A percentile compares a stretch with the other conserved stretches of the same genome.
Evolutionary conservation across 164 flowering plant genomes (phyloP).

Genomic region (Macadamia integrifolia): DNA sequence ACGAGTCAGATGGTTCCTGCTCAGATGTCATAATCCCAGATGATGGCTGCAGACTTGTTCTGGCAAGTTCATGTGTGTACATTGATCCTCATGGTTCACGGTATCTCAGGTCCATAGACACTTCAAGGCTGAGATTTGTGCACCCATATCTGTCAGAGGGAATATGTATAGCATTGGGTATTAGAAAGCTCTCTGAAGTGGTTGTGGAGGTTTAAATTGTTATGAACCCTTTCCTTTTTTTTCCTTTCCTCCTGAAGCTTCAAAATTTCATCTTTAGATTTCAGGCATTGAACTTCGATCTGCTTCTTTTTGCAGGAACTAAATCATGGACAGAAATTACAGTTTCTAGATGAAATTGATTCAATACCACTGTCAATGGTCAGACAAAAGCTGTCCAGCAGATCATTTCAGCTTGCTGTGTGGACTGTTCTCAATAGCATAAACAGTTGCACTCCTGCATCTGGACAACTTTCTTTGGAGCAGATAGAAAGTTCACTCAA

Average conservation of each 20-base stretch:
- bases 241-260: background rate
- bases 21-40: slow-evolving; percentile 82
- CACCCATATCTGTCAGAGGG: slow-evolving; percentile 76
- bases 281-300: background rate
- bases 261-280: background rate
- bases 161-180: slow-evolving; percentile 54
- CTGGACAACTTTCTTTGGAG: slow-evolving; percentile 29
- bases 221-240: background rate
- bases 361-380: slow-evolving; percentile 43
- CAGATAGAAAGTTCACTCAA: slow-evolving; percentile 35
- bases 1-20: slow-evolving; percentile 24
- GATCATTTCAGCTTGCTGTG: slow-evolving; percentile 66
- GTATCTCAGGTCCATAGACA: slow-evolving; percentile 62
- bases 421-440: slow-evolving; percentile 44
- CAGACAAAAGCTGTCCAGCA: slow-evolving; percentile 50
- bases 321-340: slow-evolving; percentile 38
- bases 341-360: slow-evolving; percentile 50
- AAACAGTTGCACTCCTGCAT: slow-evolving; percentile 23
- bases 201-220: slow-evolving; percentile 59
- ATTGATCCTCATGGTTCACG: slow-evolving; percentile 80
- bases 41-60: slow-evolving; percentile 91
- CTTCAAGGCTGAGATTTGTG: slow-evolving; percentile 74
- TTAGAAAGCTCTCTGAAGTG: slow-evolving; percentile 75
- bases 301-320: slow-evolving; percentile 52
- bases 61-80: slow-evolving; percentile 79